Evolutionary conservation across 1,139 yeast species (phyloP), one percentile per base, ranked within the genome.

Genomic region (Pichia sp.): DNA sequence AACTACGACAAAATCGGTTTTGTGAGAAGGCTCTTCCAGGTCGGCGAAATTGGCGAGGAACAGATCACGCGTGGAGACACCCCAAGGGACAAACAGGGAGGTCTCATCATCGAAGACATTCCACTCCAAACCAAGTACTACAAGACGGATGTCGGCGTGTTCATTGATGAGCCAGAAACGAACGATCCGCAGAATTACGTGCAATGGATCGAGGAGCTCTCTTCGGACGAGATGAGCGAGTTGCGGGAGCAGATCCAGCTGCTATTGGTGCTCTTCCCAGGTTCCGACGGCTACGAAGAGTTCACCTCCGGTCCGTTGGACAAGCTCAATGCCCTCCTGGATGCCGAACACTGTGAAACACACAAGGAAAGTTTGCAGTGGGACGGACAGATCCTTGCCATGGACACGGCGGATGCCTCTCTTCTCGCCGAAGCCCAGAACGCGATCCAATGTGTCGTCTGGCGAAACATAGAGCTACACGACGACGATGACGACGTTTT

Each of bases 101-200:
- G 54, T 19, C 15, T 44, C 13, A 43, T 52, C 11, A 2, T 63
- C 5, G 61, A 70, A 40, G 66, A 67, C 19, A 59, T 72, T 36
- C 45, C 54, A 3, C 56, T 77, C 29, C 54, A 61, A 3, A 74
- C 72, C 32, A 71, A 70, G 59, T 77, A 77, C 58, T 77, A 72
- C 58, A 55, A 57, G 1, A 67, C 73, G 2, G 61, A 61, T 1
- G 61, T 76, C 8, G 73, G 72, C 1, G 51, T 77, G 1, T 77
- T 78, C 74, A 59, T 75, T 4, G 81, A 77, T 62, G 79, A 75
- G 58, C 69, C 68, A 55, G 63, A 62, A 4, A 61, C 59, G 8
- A n/a, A 23, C 8, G 31, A 46, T n/a, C 32, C 34, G 1, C 40
- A 44, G 15, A 55, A 42, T 10, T 54, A 55, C 42, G 42, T 58